Evolutionary conservation across 805 yeast species (phyloP).

Genomic region (Zygosaccharomyces pseudorouxii): DNA sequence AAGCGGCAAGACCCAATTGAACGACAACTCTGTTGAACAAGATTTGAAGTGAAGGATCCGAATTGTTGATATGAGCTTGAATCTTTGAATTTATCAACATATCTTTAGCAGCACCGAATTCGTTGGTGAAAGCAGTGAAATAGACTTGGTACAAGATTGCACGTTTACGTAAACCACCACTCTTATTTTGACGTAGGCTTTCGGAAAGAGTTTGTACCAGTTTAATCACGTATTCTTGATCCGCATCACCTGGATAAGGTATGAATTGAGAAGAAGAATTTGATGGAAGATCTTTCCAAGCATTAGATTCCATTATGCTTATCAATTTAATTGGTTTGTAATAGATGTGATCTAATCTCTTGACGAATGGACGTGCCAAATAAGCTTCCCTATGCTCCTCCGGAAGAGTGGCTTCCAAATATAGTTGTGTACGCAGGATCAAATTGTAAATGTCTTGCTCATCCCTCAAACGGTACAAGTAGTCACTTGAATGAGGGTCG

Average conservation of each 20-base stretch:
- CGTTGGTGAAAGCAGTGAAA: conserved; percentile 84
- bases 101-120: conserved; percentile 80
- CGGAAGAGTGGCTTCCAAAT: conserved; percentile 63
- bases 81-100: conserved; percentile 82
- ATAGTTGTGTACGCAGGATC: conserved; percentile 79
- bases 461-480: conserved; percentile 83
- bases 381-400: conserved; percentile 47
- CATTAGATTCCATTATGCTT: conserved; percentile 58
- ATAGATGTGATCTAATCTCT: conserved; percentile 89
- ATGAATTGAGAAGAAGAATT: conserved; percentile 27
- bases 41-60: conserved; percentile 84
- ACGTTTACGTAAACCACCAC: conserved; percentile 66
- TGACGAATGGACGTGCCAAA: conserved; percentile 67
- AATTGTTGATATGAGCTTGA: conserved; percentile 74
- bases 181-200: conserved; percentile 61
- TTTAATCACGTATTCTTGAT: conserved; percentile 43
- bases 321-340: conserved; percentile 82
- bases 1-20: conserved; percentile 93
- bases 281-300: conserved; percentile 56
- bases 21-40: conserved; percentile 92
- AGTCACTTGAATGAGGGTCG: conserved; percentile 94
- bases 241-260: conserved; percentile 26
- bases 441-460: conserved; percentile 72
- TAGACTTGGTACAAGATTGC: conserved; percentile 84
- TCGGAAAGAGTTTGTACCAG: conserved; percentile 63